Evolutionary conservation across 805 yeast species (phyloP).

Genomic region (Starmerella bombi): DNA sequence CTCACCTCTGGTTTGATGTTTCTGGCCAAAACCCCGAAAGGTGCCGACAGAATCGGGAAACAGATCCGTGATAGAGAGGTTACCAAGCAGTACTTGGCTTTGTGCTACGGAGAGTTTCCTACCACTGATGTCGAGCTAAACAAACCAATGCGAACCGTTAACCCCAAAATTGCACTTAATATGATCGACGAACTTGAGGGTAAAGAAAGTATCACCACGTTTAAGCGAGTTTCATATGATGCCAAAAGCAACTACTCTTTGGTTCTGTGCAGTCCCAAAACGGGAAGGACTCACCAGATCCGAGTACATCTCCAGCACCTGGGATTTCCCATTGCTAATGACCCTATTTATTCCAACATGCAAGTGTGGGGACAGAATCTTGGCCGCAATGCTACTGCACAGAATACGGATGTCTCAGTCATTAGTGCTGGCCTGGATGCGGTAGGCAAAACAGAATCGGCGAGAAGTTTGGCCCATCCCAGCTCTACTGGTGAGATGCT

Average conservation of each 20-base stretch:
- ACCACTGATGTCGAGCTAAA: conserved; percentile 41
- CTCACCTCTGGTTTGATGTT: conserved; percentile 91
- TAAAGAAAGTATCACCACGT: conserved; percentile 65
- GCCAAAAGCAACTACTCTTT: conserved; percentile 41
- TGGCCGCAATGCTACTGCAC: conserved; percentile 45
- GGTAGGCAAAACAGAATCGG: conserved; percentile 57
- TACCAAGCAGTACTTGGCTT: conserved; percentile 69
- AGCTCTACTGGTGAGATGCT: conserved; percentile 50
- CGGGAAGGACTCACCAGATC: conserved; percentile 94
- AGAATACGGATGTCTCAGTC: conserved; percentile 30
- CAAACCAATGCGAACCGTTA: conserved; percentile 52
- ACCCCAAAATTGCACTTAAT: conserved; percentile 61
- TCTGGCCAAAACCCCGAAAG: conserved; percentile 65
- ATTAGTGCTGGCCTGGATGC: conserved; percentile 41
- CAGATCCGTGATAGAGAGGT: conserved; percentile 62
- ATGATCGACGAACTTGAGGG: conserved; percentile 30
- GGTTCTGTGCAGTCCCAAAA: conserved; percentile 71
- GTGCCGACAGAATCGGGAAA: conserved; percentile 62
- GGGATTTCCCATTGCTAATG: conserved; percentile 87
- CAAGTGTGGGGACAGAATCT: conserved; percentile 65
- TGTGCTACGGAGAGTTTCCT: conserved; percentile 82
- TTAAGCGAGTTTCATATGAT: conserved; percentile 56
- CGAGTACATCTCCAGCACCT: conserved; percentile 80
- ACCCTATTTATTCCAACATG: conserved; percentile 73
- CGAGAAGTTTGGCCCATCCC: conserved; percentile 44